Evolutionary conservation across 768 basidiomycete species (phyloP).

Genomic region (Lactarius psammicola): DNA sequence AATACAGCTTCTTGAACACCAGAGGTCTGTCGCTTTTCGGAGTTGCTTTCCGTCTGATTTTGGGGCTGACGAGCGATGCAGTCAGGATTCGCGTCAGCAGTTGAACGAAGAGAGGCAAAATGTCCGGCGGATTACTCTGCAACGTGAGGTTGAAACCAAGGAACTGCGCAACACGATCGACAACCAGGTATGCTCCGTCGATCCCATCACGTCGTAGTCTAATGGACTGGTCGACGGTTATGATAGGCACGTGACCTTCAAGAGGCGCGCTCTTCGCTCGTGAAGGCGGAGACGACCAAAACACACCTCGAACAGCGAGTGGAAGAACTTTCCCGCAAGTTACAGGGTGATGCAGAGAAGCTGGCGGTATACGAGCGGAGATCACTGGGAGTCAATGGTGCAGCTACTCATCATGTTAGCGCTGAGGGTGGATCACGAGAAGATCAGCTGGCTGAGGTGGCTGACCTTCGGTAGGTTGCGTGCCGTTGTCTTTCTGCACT

Average conservation of each 20-base stretch:
- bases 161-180: constrained; percentile 74
- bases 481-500: neutral
- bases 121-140: constrained; percentile 67
- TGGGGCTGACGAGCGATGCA: constrained; percentile 33
- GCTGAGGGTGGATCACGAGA: constrained; percentile 59
- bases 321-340: constrained; percentile 56
- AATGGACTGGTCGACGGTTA: neutral
- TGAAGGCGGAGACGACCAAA: constrained; percentile 74
- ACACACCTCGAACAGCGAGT: constrained; percentile 74
- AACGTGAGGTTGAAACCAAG: constrained; percentile 77
- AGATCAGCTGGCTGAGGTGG: constrained; percentile 80
- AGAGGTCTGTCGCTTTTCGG: constrained; percentile 53
- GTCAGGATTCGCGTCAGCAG: constrained; percentile 71
- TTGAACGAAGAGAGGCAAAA: constrained; percentile 73
- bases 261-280: constrained; percentile 65
- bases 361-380: constrained; percentile 83
- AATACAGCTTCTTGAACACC: constrained; percentile 71
- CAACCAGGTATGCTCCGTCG: constrained; percentile 51
- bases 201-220: neutral
- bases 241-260: constrained; percentile 60
- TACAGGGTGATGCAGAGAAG: constrained; percentile 81
- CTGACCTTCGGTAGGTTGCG: constrained; percentile 67
- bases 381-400: constrained; percentile 36
- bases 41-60: neutral
- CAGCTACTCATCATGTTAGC: constrained; percentile 35